Base-by-base conservation (phyloP, 768 basidiomycete genomes). In the Nevesoporus exiguus region DNA sequence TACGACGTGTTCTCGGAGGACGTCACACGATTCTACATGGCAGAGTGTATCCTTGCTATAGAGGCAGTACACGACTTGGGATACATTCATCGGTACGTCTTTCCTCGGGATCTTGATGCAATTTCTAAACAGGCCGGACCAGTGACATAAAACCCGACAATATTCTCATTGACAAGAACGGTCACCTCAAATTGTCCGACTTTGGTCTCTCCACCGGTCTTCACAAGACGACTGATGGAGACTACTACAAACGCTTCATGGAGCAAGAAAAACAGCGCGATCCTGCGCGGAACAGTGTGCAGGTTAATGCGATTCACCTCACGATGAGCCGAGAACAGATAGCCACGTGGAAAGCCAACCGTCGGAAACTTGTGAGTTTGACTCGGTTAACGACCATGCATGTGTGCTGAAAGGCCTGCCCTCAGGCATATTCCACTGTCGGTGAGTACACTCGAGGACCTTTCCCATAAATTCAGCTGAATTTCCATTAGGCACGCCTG, bases 141-240 rank as follows among this genome's bases (percentile, higher is more conserved):
- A 98, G 96, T 62, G 96, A 99, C 69, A 98, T 99, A 73, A 99
- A 99, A 75, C 96, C 96, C 22, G 96, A 99, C 73, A 99, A 99
- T 66, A 97, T 99, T 58, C 80, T 99, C 55, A 99, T 99, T 63
- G 96, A 99, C 78, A 90, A 88, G 70, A 88, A 89, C 55, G 96
- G 96, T 0, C 96, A 99, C 70, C 80, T 99, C 71, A 99, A 99
- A 71, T 76, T 99, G 29, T 99, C 96, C 37, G 96, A 99, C 72
- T 99, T 99, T 68, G 96, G 96, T 55, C 82, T 99, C 36, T 98
- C 95, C 17, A 99, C 96, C 27, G 96, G 96, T 10, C 84, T 99
- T 70, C 96, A 99, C 74, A 98, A 97, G 71, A 88, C 86, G 49
- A 91, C 95, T 52, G 95, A 98, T 65, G 90, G 88, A 27, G 88